Conservation (phyloP, 176 grass and related monocot species). For the Chloris gayana region DNA sequence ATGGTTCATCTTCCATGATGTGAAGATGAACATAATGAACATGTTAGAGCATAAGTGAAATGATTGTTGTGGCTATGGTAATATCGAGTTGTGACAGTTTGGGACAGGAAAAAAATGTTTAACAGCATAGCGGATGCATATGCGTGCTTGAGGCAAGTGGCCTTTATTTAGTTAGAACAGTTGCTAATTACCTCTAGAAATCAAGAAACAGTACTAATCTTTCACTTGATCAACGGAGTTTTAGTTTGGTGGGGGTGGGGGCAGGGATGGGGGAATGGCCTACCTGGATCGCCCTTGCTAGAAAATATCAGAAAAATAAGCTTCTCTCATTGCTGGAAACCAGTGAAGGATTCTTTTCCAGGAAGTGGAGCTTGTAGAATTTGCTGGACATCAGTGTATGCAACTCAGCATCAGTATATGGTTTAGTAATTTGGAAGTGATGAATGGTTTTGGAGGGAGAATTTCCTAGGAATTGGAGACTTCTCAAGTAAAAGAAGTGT, state of each 20-base stretch:
- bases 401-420: background rate
- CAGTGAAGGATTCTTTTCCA: background rate
- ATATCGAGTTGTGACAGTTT: background rate
- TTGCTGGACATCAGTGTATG: background rate
- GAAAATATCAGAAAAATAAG: background rate
- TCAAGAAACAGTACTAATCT: no score
- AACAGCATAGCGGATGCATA: background rate
- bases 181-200: no score
- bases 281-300: no score
- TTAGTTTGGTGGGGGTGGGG: no score
- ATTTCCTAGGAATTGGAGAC: background rate
- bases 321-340: background rate
- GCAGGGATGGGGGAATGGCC: no score
- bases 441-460: background rate
- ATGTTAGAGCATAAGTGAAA: background rate
- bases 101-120: background rate
- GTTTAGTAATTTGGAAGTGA: slow-evolving; percentile 13
- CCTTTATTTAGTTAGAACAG: background rate
- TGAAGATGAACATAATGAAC: slow-evolving; percentile 3
- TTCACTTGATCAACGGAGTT: no score
- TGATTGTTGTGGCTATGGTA: slow-evolving; percentile 2
- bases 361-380: background rate
- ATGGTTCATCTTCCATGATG: background rate
- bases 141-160: background rate
- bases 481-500: background rate